Base-by-base conservation (phyloP, 768 basidiomycete genomes). In the Mycena polygramma region DNA sequence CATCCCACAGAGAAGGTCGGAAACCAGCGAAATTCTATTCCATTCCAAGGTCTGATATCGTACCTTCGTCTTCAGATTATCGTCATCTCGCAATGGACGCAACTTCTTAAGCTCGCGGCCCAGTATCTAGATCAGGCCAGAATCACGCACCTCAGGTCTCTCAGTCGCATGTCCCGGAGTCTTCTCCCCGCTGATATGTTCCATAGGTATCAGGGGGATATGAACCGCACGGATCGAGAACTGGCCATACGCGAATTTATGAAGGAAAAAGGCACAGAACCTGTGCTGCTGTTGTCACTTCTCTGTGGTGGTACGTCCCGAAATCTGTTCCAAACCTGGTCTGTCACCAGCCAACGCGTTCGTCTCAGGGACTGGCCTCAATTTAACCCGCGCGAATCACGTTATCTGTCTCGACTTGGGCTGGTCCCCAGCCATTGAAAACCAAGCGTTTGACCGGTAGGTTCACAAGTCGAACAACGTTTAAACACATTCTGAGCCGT, bases 341-440 rank as follows among this genome's bases (percentile, higher is more conserved):
- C 6, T 30, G 30, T 30, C 30, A 30, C 6, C 30, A 30, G 30
- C 30, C 30, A 30, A 30, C 5, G 24, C 49, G 8, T 7, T 51
- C 14, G 22, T 22, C n/a, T 24, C 49, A 51, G 49, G 49, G 24
- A 24, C 49, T 26, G 57, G 57, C 37, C 57, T 58, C 37, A 58
- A 58, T 41, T 14, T 58, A 41, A 58, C 57, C 37, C 57, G 57
- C 37, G 57, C 57, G 5, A 58, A 58, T 13, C 57, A 58, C 39
- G 10, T 58, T 20, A 41, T 58, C 10, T 58, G 57, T 39, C 39
- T 58, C 37, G 57, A 58, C 37, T 39, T 58, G 7, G 57, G 57
- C 4, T 58, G 57, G 57, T 39, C 37, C 24, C 57, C 9, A 41
- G 57, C 57, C 22, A 39, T 58, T 22, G 57, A 58, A 14, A 58